phyloP scores from a whole-genome alignment of 352 stramenopile genomes.

The Phytophthora aleatoria region DNA sequence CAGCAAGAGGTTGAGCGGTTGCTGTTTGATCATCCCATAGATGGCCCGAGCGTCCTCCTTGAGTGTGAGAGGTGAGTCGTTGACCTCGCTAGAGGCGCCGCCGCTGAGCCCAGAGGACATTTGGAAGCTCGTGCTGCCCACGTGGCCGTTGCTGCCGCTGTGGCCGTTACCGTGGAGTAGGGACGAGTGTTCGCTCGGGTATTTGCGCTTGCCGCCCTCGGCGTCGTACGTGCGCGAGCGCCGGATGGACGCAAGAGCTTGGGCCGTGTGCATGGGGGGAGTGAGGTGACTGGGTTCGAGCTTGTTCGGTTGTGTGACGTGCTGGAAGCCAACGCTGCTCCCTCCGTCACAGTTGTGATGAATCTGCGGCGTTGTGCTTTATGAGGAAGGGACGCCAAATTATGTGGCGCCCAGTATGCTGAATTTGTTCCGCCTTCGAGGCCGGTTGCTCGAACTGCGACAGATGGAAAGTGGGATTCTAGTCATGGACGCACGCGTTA shows the following conservation, averaged over 20 bases:
- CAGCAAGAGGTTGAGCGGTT: conserved; percentile 77
- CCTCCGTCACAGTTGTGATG: conserved; percentile 19
- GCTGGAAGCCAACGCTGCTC: conserved; percentile 10
- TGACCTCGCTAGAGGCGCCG: background rate
- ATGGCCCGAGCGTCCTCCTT: conserved; percentile 54
- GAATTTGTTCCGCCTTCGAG: conserved; percentile 24
- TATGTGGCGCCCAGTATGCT: conserved; percentile 25
- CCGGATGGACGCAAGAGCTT: conserved; percentile 63
- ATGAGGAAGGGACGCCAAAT: conserved; percentile 6
- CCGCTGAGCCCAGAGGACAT: conserved; percentile 3
- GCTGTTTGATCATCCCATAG: conserved; percentile 44
- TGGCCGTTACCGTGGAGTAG: conserved; percentile 37
- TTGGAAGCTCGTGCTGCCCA: conserved; percentile 12
- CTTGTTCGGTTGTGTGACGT: conserved; percentile 29
- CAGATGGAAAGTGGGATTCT: conserved; percentile 23
- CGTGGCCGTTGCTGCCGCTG: conserved; percentile 23
- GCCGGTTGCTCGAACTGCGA: conserved; percentile 16
- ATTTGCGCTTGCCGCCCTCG: conserved; percentile 27
- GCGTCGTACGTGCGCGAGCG: conserved; percentile 53
- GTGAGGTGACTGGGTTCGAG: background rate
- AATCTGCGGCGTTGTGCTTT: conserved; percentile 19
- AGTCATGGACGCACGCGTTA: conserved; percentile 16
- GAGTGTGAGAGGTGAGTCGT: conserved; percentile 20
- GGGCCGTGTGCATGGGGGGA: conserved; percentile 59
- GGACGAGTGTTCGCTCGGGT: conserved; percentile 43